These are phyloP conservation scores for Scutellaria barbata DNA, from an alignment of 257 asterid species.

Conservation along the genomic window DNA sequence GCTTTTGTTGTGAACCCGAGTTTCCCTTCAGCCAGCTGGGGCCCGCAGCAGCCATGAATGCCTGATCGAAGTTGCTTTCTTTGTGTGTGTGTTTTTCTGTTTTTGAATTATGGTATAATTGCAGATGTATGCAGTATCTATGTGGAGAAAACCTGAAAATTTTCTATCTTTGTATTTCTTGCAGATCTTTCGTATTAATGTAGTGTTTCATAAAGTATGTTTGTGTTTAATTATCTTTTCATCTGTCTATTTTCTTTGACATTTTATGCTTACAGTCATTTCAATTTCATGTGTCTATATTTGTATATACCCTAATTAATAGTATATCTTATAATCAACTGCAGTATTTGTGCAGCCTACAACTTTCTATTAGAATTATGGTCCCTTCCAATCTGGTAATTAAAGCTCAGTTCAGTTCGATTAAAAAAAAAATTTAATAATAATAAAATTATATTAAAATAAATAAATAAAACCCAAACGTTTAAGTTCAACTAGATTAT, in stretches of 20 bases:
- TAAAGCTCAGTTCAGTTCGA: no score
- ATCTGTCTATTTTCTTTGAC: neutral
- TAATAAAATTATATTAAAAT: no score
- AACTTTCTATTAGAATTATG: neutral
- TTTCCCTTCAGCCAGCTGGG: conserved; percentile 34
- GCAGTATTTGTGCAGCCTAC: neutral
- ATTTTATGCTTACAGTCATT: conserved; percentile 1
- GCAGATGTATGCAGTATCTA: neutral
- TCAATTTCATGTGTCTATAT: conserved; percentile 6
- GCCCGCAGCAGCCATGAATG: conserved; percentile 1
- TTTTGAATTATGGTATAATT: neutral
- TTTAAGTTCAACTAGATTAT: neutral
- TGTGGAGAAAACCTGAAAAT: neutral
- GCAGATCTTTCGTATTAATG: neutral
- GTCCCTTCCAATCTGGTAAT: neutral
- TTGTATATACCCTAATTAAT: neutral
- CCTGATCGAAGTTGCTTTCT: neutral
- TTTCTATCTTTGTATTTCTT: conserved; percentile 23
- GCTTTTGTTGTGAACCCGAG: conserved; percentile 7
- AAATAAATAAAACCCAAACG: no score
- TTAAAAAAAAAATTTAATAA: no score
- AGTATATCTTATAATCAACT: neutral
- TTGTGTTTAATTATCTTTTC: neutral
- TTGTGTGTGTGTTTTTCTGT: neutral
- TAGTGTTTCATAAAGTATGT: neutral